These are phyloP conservation scores for Phaseolus coccineus DNA, from an alignment of 331 rosid species.

Conservation along the genomic window DNA sequence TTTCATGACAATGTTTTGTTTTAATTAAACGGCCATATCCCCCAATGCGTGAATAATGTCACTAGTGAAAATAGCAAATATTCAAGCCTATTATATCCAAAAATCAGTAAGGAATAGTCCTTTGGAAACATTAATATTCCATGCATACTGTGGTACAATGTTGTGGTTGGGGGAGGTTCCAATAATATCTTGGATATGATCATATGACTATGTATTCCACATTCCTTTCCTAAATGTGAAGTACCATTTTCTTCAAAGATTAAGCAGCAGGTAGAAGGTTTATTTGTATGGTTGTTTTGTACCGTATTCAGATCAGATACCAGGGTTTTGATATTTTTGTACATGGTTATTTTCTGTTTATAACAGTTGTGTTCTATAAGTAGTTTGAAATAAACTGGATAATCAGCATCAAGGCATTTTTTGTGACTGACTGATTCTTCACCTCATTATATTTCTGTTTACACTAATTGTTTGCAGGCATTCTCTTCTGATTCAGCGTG, in stretches of 20 bases:
- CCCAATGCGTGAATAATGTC: not conserved
- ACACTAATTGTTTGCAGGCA: constrained; percentile 72
- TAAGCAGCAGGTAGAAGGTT: too few relatives aligned
- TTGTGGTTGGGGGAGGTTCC: not conserved
- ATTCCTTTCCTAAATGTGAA: too few relatives aligned
- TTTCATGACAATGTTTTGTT: not conserved
- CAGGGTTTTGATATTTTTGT: too few relatives aligned
- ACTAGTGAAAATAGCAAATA: not conserved
- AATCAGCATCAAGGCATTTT: not conserved
- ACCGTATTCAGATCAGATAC: too few relatives aligned
- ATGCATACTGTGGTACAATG: not conserved
- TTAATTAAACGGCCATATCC: not conserved
- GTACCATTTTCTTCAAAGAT: too few relatives aligned
- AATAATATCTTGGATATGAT: too few relatives aligned
- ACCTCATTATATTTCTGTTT: constrained; percentile 42
- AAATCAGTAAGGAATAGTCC: not conserved
- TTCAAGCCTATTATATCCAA: not conserved
- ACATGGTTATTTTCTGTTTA: too few relatives aligned
- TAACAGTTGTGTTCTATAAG: too few relatives aligned
- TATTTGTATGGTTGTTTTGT: too few relatives aligned
- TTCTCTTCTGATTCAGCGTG: constrained; percentile 71
- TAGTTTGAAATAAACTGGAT: constrained; percentile 31
- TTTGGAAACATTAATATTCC: not conserved
- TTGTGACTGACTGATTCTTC: constrained; percentile 26
- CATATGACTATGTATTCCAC: too few relatives aligned